Evolutionary conservation across 805 yeast species (phyloP), one percentile per base, ranked within the genome.

Genomic region (Lachancea sp.): DNA sequence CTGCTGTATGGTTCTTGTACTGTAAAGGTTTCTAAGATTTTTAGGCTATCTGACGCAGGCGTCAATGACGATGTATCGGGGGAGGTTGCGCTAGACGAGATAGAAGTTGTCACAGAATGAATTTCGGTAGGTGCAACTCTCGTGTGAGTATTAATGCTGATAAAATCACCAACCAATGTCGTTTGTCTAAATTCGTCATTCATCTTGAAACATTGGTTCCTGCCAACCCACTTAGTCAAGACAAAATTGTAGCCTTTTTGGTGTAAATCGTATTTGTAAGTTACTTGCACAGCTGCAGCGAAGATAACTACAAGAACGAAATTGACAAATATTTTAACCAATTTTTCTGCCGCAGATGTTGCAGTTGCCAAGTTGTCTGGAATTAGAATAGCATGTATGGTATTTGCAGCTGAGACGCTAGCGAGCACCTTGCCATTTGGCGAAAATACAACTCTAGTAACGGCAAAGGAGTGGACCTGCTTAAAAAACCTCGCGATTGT

Each of bases 401-500:
- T 71, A 45, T 82, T 80, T 2, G 92, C 84, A 1, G 89, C 94
- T 24, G 90, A 80, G 0, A 78, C 80, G 17, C 86, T 74, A 2
- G 86, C 90, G 36, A 86, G 62, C 41, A 70, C 70, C 37, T 73
- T 63, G 6, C 89, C 87, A 55, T 77, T 70, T 11, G 83, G 80
- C 4, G 87, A 79, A 45, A 86, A 79, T 2, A 76, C 66, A 8
- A 85, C 76, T 32, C 74, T 71, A 0, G 96, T 87, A 38, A 87
- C 78, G 19, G 94, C 87, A 58, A 84, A 84, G 7, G 72, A 67
- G 58, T 88, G 96, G 40, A 83, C 78, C 45, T 81, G 74, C 31
- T 72, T 71, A 41, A 77, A 65, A 5, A 69, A 63, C 42, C 72
- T 75, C 19, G 77, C 51, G 9, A 71, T 59, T 31, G 71, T 68